Conservation (phyloP, 306 rosid genomes). For the Casuarina glauca region DNA sequence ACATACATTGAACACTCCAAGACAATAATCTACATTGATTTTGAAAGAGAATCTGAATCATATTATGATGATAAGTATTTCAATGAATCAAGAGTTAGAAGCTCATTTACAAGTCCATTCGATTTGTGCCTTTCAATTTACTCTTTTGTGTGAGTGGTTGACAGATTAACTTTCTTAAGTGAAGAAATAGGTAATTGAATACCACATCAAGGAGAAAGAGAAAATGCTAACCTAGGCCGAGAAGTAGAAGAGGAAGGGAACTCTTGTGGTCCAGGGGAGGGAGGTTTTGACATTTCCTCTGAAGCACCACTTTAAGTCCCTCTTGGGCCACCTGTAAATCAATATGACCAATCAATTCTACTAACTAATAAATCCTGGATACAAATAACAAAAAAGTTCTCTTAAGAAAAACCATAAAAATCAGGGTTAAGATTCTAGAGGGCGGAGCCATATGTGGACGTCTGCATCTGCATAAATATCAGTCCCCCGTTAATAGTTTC, state of each 20-base stretch:
- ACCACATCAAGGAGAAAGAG: conserved; percentile 4
- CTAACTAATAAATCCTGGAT: background rate
- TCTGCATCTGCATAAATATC: background rate
- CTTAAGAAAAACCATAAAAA: background rate
- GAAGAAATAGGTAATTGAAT: background rate
- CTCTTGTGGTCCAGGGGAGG: conserved; percentile 47
- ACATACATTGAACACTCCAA: background rate
- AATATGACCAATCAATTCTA: conserved; percentile 19
- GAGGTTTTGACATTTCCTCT: conserved; percentile 80
- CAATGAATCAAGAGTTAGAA: background rate
- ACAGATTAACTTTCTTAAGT: background rate
- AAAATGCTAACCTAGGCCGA: conserved; percentile 45
- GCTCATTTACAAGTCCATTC: background rate
- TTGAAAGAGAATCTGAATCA: background rate
- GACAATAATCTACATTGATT: background rate
- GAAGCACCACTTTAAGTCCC: conserved; percentile 37
- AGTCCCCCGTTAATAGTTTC: background rate
- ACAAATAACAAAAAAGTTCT: background rate
- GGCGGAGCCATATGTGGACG: background rate
- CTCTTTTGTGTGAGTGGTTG: background rate
- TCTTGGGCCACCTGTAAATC: conserved; percentile 49
- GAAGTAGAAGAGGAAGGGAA: conserved; percentile 42
- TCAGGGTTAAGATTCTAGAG: background rate
- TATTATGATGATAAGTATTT: background rate
- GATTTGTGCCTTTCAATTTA: conserved; percentile 2